Percentiles rank a stretch among this genome's conserved stretches.
Conservation (phyloP, 306 rosid species). For the Geum urbanum region DNA sequence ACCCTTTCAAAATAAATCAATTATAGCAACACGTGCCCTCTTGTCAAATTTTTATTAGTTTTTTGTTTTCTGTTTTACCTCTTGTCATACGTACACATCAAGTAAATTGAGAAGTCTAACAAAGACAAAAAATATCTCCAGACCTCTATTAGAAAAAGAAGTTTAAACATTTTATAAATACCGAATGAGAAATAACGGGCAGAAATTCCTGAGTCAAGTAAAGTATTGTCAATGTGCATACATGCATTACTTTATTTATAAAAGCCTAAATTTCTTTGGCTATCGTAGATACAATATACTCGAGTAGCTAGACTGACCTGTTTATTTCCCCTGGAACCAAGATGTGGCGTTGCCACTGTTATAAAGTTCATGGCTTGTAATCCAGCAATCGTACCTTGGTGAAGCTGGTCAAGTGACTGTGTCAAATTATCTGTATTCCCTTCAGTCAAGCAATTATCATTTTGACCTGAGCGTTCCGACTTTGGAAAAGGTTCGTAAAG, state of each 20-base stretch:
- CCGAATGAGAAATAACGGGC: neutral
- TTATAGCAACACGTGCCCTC: neutral
- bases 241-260: neutral
- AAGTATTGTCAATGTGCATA: neutral
- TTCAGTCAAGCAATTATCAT: conserved; percentile 27
- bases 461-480: conserved; percentile 28
- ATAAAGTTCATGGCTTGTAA: conserved; percentile 86
- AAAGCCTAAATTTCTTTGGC: conserved; percentile 10
- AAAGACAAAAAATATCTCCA: neutral
- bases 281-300: conserved; percentile 9
- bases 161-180: neutral
- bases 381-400: conserved; percentile 68
- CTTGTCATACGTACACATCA: too few species aligned
- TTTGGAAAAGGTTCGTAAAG: conserved; percentile 45
- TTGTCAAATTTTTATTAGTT: too few species aligned
- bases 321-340: conserved; percentile 82
- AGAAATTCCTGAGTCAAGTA: neutral
- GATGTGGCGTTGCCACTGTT: conserved; percentile 95
- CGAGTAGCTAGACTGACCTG: conserved; percentile 45
- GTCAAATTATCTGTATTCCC: conserved; percentile 37
- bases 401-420: conserved; percentile 33
- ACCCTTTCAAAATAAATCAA: too few species aligned
- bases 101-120: neutral
- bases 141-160: neutral
- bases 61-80: too few species aligned